phyloP scores from a whole-genome alignment of 352 stramenopile species.

The Globisporangium takayamanum region DNA sequence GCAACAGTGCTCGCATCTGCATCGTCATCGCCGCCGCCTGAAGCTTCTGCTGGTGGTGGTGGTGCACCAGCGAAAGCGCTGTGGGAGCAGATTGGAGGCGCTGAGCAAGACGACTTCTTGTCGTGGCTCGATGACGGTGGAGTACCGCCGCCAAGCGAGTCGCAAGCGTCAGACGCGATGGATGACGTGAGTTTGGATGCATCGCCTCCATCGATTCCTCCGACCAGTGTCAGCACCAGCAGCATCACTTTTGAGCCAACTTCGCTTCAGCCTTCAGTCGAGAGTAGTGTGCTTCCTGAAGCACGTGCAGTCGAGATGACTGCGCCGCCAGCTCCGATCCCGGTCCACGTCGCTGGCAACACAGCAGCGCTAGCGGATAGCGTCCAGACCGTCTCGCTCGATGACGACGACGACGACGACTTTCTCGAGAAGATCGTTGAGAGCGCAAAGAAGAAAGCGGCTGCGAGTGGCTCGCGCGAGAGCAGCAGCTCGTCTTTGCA shows the following conservation, averaged over 20 bases:
- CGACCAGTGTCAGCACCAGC: background rate
- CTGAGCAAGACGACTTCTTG: conserved; percentile 61
- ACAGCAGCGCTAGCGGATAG: background rate
- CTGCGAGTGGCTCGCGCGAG: conserved; percentile 31
- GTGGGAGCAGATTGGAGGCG: conserved; percentile 26
- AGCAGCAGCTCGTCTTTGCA: conserved; percentile 48
- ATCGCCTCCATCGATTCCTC: background rate
- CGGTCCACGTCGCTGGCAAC: conserved; percentile 5
- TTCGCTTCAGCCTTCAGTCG: too few species aligned
- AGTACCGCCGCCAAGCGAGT: background rate
- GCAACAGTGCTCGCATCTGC: conserved; percentile 2
- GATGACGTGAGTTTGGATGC: conserved; percentile 15
- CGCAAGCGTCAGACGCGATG: conserved; percentile 1
- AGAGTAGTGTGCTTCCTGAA: background rate
- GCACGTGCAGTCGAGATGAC: background rate
- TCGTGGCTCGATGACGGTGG: conserved; percentile 70
- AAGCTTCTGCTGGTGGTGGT: too few species aligned
- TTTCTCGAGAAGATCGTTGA: conserved; percentile 57
- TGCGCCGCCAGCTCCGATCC: conserved; percentile 14
- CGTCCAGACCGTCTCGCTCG: conserved; percentile 24
- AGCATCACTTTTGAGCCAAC: background rate
- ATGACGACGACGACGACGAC: conserved; percentile 32
- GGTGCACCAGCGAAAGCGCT: background rate
- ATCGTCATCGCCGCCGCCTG: conserved; percentile 1
- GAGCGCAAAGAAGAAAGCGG: conserved; percentile 38